phyloP scores from a whole-genome alignment of 1,284 basidiomycete species.

The Sanghuangporus weigelae region DNA sequence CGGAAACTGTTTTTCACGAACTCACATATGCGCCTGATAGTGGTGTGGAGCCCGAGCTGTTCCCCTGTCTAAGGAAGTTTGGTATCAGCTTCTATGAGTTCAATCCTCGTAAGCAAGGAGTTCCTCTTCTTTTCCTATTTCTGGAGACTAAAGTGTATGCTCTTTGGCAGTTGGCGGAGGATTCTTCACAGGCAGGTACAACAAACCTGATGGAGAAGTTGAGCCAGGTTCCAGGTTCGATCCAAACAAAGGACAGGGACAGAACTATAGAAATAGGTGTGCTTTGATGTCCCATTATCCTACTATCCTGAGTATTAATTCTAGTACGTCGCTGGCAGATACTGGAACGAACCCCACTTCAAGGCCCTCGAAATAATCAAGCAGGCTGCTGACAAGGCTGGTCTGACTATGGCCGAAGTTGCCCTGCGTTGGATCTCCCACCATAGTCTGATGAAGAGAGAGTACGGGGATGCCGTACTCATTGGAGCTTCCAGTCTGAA shows the following conservation, averaged over 20 bases:
- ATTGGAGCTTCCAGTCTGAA: constrained; percentile 26
- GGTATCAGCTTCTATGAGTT: constrained; percentile 58
- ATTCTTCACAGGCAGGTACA: constrained; percentile 38
- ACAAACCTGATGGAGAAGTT: constrained; percentile 26
- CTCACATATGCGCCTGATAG: constrained; percentile 12
- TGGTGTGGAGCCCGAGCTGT: constrained; percentile 52
- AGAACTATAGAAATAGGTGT: constrained; percentile 8
- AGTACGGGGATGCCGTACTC: constrained; percentile 26
- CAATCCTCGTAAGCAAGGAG: constrained; percentile 33
- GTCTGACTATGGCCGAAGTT: constrained; percentile 25
- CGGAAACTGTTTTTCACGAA: background rate
- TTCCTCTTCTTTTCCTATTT: background rate
- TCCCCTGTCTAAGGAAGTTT: constrained; percentile 58
- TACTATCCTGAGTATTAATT: background rate
- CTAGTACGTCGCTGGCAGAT: background rate
- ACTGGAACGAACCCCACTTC: constrained; percentile 23
- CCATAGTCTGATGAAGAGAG: constrained; percentile 25
- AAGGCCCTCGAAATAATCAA: constrained; percentile 24
- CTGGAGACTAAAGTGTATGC: no score
- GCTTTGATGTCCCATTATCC: background rate
- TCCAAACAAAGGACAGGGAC: constrained; percentile 7
- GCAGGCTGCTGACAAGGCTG: constrained; percentile 20
- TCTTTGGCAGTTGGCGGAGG: constrained; percentile 32
- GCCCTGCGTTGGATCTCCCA: constrained; percentile 28
- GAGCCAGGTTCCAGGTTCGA: constrained; percentile 43